phyloP scores from a whole-genome alignment of 1,284 basidiomycete genomes.

The Trametes versicolor region DNA sequence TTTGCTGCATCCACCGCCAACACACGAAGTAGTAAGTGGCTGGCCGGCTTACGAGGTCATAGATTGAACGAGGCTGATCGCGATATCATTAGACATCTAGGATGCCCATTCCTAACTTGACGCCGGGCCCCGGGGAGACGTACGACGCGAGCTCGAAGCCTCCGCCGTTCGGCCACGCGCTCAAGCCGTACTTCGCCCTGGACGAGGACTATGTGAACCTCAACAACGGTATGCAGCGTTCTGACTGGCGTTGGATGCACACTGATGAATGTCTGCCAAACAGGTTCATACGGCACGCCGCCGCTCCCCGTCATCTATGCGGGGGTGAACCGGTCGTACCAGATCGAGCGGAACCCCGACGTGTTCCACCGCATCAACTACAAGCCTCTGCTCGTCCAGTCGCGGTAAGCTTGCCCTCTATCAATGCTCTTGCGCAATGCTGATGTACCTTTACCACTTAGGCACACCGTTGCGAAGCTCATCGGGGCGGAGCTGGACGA shows the following conservation, averaged over 20 bases:
- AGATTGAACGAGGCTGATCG: neutral
- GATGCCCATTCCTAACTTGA: constrained; percentile 15
- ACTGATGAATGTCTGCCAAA: neutral
- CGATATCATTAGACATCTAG: neutral
- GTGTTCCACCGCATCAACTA: constrained; percentile 62
- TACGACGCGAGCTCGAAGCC: constrained; percentile 43
- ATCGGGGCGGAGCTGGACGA: constrained; percentile 70
- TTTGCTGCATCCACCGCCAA: neutral
- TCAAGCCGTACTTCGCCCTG: constrained; percentile 68
- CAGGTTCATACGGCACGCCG: constrained; percentile 77
- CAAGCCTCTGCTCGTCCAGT: constrained; percentile 51
- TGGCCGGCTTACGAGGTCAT: neutral
- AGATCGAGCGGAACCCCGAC: constrained; percentile 72
- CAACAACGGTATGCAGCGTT: constrained; percentile 61
- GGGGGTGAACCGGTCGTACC: constrained; percentile 53
- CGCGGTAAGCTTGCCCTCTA: constrained; percentile 47
- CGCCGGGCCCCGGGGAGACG: constrained; percentile 30
- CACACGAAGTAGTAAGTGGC: neutral
- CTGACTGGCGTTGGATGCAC: neutral
- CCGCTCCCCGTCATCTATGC: constrained; percentile 68
- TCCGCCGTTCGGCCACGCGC: constrained; percentile 66
- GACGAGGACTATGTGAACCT: constrained; percentile 70
- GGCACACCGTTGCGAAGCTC: constrained; percentile 61
- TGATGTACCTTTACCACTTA: constrained; percentile 7
- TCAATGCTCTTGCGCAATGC: no score